A percentile compares a stretch with the other conserved stretches of the same genome.
These are phyloP conservation scores for Hyaloscypha hepaticicola DNA, from an alignment of 495 filamentous ascomycete species.

Conservation along the genomic window DNA sequence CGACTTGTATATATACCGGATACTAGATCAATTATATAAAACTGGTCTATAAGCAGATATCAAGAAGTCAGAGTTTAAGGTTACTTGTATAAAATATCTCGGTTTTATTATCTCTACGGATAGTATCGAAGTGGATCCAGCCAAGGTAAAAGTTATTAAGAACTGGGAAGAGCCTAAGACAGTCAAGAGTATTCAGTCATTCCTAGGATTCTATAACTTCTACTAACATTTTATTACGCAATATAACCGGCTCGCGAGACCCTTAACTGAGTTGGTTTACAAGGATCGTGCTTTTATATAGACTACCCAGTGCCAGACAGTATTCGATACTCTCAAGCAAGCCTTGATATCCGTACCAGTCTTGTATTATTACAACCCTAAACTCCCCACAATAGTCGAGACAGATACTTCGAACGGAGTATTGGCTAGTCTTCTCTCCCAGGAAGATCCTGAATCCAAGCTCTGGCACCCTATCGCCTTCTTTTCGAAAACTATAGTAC, in stretches of 20 bases:
- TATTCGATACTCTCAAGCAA: too few species aligned
- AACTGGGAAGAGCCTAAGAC: constrained; percentile 8
- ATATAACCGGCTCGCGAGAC: constrained; percentile 14
- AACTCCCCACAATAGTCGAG: not conserved
- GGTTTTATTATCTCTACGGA: constrained; percentile 30
- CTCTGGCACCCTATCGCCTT: constrained; percentile 6
- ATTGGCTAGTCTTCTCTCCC: not conserved
- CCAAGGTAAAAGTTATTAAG: constrained; percentile 12
- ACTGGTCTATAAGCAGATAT: not conserved
- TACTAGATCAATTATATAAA: not conserved
- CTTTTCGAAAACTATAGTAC: constrained; percentile 10
- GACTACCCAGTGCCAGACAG: too few species aligned
- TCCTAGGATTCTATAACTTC: constrained; percentile 27
- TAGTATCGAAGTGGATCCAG: constrained; percentile 28
- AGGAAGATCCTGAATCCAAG: not conserved
- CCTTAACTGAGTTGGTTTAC: constrained; percentile 4
- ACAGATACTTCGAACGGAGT: not conserved
- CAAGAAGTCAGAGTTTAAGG: constrained; percentile 37
- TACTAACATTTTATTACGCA: constrained; percentile 22
- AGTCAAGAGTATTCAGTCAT: constrained; percentile 10
- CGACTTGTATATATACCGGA: constrained; percentile 7
- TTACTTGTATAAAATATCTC: constrained; percentile 28
- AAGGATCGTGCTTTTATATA: constrained; percentile 15
- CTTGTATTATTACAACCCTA: too few species aligned
- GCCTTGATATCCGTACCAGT: too few species aligned